Evolutionary conservation across 805 yeast species (phyloP).

Genomic region (Vanderwaltozyma verrucispora): DNA sequence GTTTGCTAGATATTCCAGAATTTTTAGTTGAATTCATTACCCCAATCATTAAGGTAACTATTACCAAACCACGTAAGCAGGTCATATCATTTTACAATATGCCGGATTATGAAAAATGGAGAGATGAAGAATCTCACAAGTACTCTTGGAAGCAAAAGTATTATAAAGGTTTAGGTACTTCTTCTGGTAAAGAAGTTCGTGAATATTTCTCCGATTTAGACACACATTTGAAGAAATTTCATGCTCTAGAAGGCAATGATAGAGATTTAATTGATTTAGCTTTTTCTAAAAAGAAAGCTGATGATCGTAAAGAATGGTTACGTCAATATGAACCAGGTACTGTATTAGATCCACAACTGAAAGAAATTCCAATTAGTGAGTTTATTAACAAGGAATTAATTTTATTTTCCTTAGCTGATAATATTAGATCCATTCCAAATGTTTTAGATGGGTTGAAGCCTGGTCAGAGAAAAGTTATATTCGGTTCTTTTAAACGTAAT

Average conservation of each 20-base stretch:
- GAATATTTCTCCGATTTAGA: conserved; percentile 82
- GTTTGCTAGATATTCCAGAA: conserved; percentile 80
- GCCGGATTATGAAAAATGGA: conserved; percentile 95
- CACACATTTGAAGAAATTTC: conserved; percentile 76
- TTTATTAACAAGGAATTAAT: conserved; percentile 93
- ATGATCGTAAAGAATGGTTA: conserved; percentile 95
- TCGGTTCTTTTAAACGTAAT: conserved; percentile 74
- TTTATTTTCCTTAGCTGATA: conserved; percentile 93
- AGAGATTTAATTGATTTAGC: conserved; percentile 77
- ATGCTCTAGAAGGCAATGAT: conserved; percentile 70
- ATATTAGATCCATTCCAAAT: conserved; percentile 88
- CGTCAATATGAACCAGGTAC: conserved; percentile 89
- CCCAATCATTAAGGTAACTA: conserved; percentile 86
- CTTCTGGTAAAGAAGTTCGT: conserved; percentile 69
- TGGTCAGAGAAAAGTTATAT: conserved; percentile 89
- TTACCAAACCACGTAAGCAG: conserved; percentile 49
- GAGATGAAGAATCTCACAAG: conserved; percentile 65
- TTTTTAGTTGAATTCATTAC: conserved; percentile 90
- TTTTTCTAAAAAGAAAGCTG: conserved; percentile 89
- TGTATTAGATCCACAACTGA: conserved; percentile 67
- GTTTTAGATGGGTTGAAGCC: conserved; percentile 94
- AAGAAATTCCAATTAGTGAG: conserved; percentile 78
- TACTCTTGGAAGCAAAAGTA: conserved; percentile 88
- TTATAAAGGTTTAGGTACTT: conserved; percentile 98
- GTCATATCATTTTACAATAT: conserved; percentile 76